phyloP scores from a whole-genome alignment of 768 basidiomycete species.

The Cytidiella melzeri region DNA sequence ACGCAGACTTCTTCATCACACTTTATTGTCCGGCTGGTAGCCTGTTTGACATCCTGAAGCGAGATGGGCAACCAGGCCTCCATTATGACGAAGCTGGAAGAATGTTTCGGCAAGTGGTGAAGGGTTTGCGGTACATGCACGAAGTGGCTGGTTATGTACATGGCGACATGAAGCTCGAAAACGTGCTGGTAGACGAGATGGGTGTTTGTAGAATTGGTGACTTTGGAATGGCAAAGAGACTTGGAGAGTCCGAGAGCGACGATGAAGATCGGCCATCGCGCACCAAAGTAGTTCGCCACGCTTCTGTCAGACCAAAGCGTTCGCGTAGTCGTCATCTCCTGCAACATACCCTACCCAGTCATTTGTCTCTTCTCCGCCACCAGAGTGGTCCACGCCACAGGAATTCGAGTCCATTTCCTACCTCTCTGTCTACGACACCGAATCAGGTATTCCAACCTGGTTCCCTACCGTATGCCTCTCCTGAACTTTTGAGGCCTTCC shows the following conservation, averaged over 20 bases:
- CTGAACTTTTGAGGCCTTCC: slow-evolving; percentile 74
- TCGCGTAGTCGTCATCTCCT: slow-evolving; percentile 16
- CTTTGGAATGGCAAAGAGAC: slow-evolving; percentile 73
- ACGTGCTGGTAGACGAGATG: slow-evolving; percentile 87
- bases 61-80: slow-evolving; percentile 61
- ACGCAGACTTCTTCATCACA: slow-evolving; percentile 77
- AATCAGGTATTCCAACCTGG: slow-evolving; percentile 60
- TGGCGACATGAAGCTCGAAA: slow-evolving; percentile 95
- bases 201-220: slow-evolving; percentile 82
- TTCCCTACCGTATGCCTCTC: slow-evolving; percentile 86
- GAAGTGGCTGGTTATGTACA: slow-evolving; percentile 74
- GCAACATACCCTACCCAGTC: slow-evolving; percentile 18
- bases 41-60: slow-evolving; percentile 74
- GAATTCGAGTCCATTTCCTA: slow-evolving; percentile 36
- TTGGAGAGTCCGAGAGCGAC: slow-evolving; percentile 41
- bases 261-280: slow-evolving; percentile 19
- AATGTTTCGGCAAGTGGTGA: slow-evolving; percentile 83
- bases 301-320: slow-evolving; percentile 12
- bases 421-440: slow-evolving; percentile 24
- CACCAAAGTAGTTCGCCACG: background rate
- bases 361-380: slow-evolving; percentile 33
- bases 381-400: slow-evolving; percentile 43
- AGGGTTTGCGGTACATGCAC: slow-evolving; percentile 80
- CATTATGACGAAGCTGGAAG: slow-evolving; percentile 75
- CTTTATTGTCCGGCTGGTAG: slow-evolving; percentile 81